phyloP scores from a whole-genome alignment of 352 stramenopile species.

The Lagenidium sp. region DNA sequence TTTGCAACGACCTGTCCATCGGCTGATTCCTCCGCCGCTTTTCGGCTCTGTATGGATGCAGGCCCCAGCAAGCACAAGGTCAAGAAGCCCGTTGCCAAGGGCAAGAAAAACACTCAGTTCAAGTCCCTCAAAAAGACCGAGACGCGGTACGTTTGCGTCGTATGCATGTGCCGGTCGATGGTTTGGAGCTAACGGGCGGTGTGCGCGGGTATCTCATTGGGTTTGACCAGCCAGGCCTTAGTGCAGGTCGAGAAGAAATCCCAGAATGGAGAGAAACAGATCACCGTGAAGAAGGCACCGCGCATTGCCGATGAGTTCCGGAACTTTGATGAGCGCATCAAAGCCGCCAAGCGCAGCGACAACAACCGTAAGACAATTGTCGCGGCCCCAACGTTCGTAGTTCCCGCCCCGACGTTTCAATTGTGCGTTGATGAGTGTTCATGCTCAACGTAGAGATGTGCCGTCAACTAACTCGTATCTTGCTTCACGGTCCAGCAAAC shows the following conservation, averaged over 20 bases:
- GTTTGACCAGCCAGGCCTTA: slow-evolving; percentile 18
- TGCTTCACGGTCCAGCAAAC: slow-evolving; percentile 1
- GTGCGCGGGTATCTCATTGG: neutral
- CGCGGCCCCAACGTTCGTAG: slow-evolving; percentile 44
- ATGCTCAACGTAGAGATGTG: too few relatives aligned
- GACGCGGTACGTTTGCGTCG: slow-evolving; percentile 20
- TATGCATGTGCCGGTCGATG: neutral
- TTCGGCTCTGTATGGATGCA: too few relatives aligned
- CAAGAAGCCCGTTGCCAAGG: slow-evolving; percentile 10
- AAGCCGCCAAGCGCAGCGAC: slow-evolving; percentile 18
- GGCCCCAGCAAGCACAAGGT: slow-evolving; percentile 20
- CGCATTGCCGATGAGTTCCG: slow-evolving; percentile 50
- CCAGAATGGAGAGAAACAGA: slow-evolving; percentile 13
- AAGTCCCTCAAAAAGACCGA: slow-evolving; percentile 64
- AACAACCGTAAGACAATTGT: slow-evolving; percentile 17
- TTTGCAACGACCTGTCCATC: too few relatives aligned
- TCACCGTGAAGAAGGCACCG: slow-evolving; percentile 17
- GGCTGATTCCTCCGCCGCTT: too few relatives aligned
- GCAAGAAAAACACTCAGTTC: slow-evolving; percentile 45
- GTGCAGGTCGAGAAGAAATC: slow-evolving; percentile 29
- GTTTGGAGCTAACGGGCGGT: neutral
- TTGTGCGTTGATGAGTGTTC: too few relatives aligned
- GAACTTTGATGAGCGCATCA: slow-evolving; percentile 73
- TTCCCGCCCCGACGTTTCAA: slow-evolving; percentile 58
- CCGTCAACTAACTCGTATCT: neutral